phyloP scores from a whole-genome alignment of 805 yeast genomes.

The Lipomyces spencermartinsiae region DNA sequence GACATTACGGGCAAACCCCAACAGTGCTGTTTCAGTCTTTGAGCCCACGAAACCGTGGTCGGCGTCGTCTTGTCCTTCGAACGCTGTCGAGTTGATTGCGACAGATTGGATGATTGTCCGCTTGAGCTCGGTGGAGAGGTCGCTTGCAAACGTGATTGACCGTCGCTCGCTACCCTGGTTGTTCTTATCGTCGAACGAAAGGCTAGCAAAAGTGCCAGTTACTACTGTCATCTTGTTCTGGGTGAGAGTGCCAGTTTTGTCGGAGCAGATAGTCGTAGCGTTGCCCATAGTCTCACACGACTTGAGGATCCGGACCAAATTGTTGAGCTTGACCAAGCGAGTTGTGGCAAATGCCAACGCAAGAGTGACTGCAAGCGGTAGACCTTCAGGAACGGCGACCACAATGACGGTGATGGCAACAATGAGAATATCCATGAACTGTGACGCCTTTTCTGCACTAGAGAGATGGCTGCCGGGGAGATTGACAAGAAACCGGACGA shows the following conservation, averaged over 20 bases:
- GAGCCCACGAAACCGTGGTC: constrained; percentile 80
- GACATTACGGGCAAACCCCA: constrained; percentile 65
- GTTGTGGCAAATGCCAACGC: constrained; percentile 55
- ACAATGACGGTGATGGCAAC: constrained; percentile 95
- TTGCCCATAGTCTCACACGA: constrained; percentile 96
- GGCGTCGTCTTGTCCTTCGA: constrained; percentile 53
- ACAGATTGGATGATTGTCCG: constrained; percentile 57
- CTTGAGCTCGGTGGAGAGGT: constrained; percentile 3
- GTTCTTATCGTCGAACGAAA: constrained; percentile 46
- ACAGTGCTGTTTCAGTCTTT: constrained; percentile 88
- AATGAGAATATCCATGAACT: constrained; percentile 82
- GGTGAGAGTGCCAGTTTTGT: constrained; percentile 96
- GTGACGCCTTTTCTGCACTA: constrained; percentile 83
- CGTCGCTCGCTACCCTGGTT: not conserved
- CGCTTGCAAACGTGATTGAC: not conserved
- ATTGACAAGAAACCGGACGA: constrained; percentile 82
- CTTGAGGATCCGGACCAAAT: constrained; percentile 86
- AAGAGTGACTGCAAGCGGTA: constrained; percentile 98
- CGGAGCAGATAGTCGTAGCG: constrained; percentile 96
- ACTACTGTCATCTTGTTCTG: constrained; percentile 73
- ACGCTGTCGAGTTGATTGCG: constrained; percentile 83
- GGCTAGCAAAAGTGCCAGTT: constrained; percentile 57
- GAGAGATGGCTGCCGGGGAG: constrained; percentile 91
- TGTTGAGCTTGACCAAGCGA: constrained; percentile 96
- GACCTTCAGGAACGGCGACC: constrained; percentile 98